A percentile compares a stretch with the other conserved stretches of the same genome.
phyloP scores from a whole-genome alignment of 768 basidiomycete species.

The Termitomyces bulborhizus region DNA sequence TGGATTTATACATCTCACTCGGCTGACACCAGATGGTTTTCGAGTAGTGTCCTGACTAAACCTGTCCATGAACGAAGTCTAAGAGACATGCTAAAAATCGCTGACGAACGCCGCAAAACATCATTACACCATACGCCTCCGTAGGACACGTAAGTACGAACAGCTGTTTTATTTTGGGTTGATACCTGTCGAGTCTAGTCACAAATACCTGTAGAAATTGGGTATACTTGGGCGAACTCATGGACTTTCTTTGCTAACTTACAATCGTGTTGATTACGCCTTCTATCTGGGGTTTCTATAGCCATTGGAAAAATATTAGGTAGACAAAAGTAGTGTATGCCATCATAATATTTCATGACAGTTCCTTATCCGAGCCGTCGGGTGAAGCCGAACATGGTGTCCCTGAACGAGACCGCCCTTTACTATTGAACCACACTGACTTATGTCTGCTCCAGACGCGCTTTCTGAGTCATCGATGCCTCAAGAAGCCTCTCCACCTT shows the following conservation, averaged over 20 bases:
- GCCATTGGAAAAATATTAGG: background rate
- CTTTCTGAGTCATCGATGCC: constrained; percentile 11
- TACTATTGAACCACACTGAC: constrained; percentile 3
- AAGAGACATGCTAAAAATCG: constrained; percentile 36
- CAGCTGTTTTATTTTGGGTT: background rate
- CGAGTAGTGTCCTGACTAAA: constrained; percentile 65
- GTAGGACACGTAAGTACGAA: constrained; percentile 4
- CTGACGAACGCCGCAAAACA: constrained; percentile 40
- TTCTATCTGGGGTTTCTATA: background rate
- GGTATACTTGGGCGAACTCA: background rate
- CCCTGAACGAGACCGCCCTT: constrained; percentile 9
- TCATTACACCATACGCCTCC: constrained; percentile 7
- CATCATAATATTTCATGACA: background rate
- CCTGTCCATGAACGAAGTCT: constrained; percentile 64
- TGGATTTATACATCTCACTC: background rate
- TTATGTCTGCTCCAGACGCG: constrained; percentile 11
- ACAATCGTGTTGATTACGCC: background rate
- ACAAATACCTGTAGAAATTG: background rate
- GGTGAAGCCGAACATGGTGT: constrained; percentile 29
- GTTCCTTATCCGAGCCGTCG: constrained; percentile 18
- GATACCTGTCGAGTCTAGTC: background rate
- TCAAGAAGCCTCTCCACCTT: constrained; percentile 23
- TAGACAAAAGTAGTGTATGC: background rate
- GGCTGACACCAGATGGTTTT: constrained; percentile 1
- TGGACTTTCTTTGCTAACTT: background rate